Conservation (phyloP, 805 yeast genomes). For the Diddensiella transvaalensis region DNA sequence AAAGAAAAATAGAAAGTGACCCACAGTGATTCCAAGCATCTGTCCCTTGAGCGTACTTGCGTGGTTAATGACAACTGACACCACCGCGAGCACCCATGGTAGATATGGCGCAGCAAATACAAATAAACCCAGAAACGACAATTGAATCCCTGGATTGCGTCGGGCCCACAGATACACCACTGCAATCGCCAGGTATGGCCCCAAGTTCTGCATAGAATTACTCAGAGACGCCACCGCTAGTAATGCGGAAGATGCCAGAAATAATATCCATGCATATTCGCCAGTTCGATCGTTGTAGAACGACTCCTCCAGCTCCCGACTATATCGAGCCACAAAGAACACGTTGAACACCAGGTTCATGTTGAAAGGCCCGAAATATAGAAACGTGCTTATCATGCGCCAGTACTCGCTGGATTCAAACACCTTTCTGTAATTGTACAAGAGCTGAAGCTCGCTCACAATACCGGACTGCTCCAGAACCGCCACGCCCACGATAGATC, state of each 20-base stretch:
- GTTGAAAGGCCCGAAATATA: conserved; percentile 43
- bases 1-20: conserved; percentile 41
- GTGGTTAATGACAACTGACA: conserved; percentile 24
- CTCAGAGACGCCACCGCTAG: conserved; percentile 32
- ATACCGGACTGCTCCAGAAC: conserved; percentile 36
- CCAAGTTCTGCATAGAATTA: conserved; percentile 35
- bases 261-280: conserved; percentile 41
- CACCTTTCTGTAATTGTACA: conserved; percentile 37
- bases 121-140: conserved; percentile 41
- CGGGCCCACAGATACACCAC: conserved; percentile 48
- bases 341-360: conserved; percentile 36
- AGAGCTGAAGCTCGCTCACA: conserved; percentile 33
- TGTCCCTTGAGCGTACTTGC: conserved; percentile 23
- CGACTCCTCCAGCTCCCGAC: conserved; percentile 39
- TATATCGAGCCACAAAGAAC: conserved; percentile 38
- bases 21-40: conserved; percentile 40
- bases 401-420: conserved; percentile 34
- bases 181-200: conserved; percentile 37
- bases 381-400: conserved; percentile 40
- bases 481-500: conserved; percentile 33
- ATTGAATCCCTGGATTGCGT: conserved; percentile 40
- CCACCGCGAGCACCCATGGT: conserved; percentile 39
- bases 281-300: conserved; percentile 29
- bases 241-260: conserved; percentile 32
- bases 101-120: conserved; percentile 42